Conservation (phyloP, 305 asterid species). For the Nicotiana rustica region DNA sequence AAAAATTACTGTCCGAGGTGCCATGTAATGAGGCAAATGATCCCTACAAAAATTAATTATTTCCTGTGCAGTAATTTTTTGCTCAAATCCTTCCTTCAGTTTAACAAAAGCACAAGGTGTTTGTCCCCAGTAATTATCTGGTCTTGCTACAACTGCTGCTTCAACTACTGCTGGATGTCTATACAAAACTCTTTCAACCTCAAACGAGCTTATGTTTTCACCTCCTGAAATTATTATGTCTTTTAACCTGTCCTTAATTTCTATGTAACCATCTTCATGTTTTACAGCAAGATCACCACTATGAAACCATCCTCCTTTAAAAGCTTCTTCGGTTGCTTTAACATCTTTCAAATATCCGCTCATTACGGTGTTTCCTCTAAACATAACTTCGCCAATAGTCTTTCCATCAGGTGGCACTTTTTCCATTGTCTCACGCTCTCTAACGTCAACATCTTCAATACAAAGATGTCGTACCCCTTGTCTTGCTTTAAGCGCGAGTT, state of each 20-base stretch:
- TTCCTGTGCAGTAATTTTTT: constrained; percentile 47
- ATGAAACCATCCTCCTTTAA: constrained; percentile 77
- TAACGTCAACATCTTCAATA: constrained; percentile 70
- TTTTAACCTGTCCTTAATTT: constrained; percentile 72
- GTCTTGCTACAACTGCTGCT: constrained; percentile 83
- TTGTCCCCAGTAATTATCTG: constrained; percentile 91
- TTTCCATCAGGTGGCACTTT: constrained; percentile 68
- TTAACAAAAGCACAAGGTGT: constrained; percentile 88
- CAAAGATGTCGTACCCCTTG: constrained; percentile 75
- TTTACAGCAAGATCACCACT: constrained; percentile 83
- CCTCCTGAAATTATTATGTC: constrained; percentile 85
- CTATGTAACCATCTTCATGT: constrained; percentile 74
- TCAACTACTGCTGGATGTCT: constrained; percentile 76
- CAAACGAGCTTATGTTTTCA: constrained; percentile 75
- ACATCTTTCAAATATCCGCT: constrained; percentile 70
- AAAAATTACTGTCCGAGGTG: constrained; percentile 71
- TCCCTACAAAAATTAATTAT: constrained; percentile 67
- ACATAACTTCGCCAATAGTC: constrained; percentile 75
- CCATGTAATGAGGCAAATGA: constrained; percentile 85
- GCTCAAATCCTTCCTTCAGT: constrained; percentile 66
- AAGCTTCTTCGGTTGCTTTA: constrained; percentile 71
- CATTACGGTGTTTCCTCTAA: constrained; percentile 79
- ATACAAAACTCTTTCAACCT: constrained; percentile 73
- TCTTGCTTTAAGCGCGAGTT: constrained; percentile 56
- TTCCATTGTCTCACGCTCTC: constrained; percentile 51